These are phyloP conservation scores for Blepharisma japonicum DNA, from an alignment of 73 alveolate species.

Conservation along the genomic window DNA sequence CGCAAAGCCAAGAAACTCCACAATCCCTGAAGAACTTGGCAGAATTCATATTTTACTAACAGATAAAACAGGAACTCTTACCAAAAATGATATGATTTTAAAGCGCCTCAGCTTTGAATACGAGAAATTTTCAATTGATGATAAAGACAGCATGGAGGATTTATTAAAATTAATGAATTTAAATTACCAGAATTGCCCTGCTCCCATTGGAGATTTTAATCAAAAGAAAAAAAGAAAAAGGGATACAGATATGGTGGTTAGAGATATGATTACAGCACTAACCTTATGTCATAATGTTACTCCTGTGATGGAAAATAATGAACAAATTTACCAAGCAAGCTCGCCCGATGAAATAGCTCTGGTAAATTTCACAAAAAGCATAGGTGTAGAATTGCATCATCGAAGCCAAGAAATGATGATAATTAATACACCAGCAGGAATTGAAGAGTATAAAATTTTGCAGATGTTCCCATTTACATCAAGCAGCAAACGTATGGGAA, in stretches of 20 bases:
- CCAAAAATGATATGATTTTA: conserved; percentile 91
- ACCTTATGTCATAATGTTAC: conserved; percentile 93
- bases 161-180: background rate
- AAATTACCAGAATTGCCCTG: conserved; percentile 1
- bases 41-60: conserved; percentile 76
- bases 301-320: conserved; percentile 70
- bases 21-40: conserved; percentile 93
- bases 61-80: conserved; percentile 95
- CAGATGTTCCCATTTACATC: conserved; percentile 61
- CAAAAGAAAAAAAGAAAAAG: conserved; percentile 50
- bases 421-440: conserved; percentile 32
- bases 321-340: conserved; percentile 52
- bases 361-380: conserved; percentile 73
- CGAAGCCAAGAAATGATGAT: conserved; percentile 43
- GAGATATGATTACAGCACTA: conserved; percentile 83
- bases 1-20: conserved; percentile 76
- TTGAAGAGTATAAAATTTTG: conserved; percentile 43
- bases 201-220: conserved; percentile 17
- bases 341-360: conserved; percentile 93
- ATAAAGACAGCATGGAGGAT: background rate
- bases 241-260: conserved; percentile 62
- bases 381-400: conserved; percentile 61
- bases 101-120: conserved; percentile 17
- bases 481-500: conserved; percentile 63
- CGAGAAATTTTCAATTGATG: background rate